phyloP scores from a whole-genome alignment of 2,329 filamentous ascomycete species.

The Aspergillus novofumigatus region DNA sequence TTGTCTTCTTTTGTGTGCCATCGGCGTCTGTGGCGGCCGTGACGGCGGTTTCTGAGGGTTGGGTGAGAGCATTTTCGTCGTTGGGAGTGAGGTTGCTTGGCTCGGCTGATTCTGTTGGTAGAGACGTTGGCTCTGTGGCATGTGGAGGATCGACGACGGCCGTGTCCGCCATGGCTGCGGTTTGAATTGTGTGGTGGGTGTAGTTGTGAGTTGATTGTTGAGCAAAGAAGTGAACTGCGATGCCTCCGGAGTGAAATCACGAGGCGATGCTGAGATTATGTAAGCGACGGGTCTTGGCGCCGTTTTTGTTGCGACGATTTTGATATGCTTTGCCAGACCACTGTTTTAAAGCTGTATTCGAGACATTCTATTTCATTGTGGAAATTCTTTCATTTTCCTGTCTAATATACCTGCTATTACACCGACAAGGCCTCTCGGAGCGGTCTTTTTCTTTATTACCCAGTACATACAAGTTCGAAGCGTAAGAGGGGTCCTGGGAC shows the following conservation, averaged over 20 bases:
- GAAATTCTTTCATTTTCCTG: not conserved
- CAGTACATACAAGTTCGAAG: not conserved
- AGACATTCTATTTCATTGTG: not conserved
- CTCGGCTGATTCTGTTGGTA: conserved; percentile 44
- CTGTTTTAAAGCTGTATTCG: not conserved
- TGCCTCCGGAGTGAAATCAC: conserved; percentile 3
- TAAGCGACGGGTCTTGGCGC: conserved; percentile 16
- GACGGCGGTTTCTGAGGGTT: conserved; percentile 15
- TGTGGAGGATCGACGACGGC: conserved; percentile 31
- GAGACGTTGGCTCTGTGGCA: conserved; percentile 48
- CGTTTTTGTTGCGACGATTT: conserved; percentile 12
- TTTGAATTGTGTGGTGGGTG: not conserved
- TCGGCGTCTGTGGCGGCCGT: conserved; percentile 9
- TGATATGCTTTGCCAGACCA: conserved; percentile 11
- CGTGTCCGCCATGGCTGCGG: conserved; percentile 26
- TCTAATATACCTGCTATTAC: not conserved
- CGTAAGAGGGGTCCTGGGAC: conserved; percentile 21
- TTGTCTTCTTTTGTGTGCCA: conserved; percentile 59
- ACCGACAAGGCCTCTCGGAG: not conserved
- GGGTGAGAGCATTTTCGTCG: conserved; percentile 17
- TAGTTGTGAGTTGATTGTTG: not conserved
- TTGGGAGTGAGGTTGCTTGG: conserved; percentile 9
- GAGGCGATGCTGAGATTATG: conserved; percentile 10
- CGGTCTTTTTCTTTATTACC: not conserved
- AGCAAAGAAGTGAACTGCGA: conserved; percentile 4